Base-by-base conservation (phyloP, 257 asterid genomes). In the Penstemon davidsonii region DNA sequence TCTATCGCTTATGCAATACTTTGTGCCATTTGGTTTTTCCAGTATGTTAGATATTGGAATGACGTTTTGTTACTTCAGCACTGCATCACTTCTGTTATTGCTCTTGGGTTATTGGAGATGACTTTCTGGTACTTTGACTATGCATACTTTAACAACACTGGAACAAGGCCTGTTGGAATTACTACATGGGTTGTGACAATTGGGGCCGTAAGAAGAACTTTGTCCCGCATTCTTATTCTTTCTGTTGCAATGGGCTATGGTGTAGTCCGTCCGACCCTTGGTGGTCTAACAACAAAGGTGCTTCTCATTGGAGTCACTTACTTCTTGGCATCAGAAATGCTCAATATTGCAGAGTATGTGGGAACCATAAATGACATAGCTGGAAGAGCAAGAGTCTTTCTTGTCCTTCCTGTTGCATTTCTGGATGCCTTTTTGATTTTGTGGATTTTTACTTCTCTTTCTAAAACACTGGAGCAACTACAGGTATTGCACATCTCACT, bases 171-270 rank as follows among this genome's bases (percentile, higher is more conserved):
- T 0, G 88, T 75, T 64, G 97, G 99, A 60, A 84, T 94, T 66
- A 94, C 99, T 39, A 78, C 90, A 33, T 91, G 92, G 96, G 97
- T 86, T 80, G 98, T 94, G 33, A 91, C 95, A 6, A 78, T 94
- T 74, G 98, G 96, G 66, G 79, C 96, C 25, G 45, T 86, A 52
- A 84, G 96, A 72, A 86, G 83, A 80, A 86, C 98, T 55, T 56
- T 94, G 68, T 88, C 95, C 6, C 88, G 98, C 33, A 69, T 94
- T 75, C 95, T 94, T 75, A 87, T 94, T 74, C 99, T 91, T 73
- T 88, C 87, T 60, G 96, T 91, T 78, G 61, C 99, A 45, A 94
- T 91, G 99, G 99, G 99, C 56, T 94, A 87, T 75, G 99, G 99
- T 51, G 97, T 94, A 55, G 95, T 91, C 55, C 88, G 97, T 6